phyloP scores from a whole-genome alignment of 2,329 filamentous ascomycete species.

The Byssochlamys sp. region DNA sequence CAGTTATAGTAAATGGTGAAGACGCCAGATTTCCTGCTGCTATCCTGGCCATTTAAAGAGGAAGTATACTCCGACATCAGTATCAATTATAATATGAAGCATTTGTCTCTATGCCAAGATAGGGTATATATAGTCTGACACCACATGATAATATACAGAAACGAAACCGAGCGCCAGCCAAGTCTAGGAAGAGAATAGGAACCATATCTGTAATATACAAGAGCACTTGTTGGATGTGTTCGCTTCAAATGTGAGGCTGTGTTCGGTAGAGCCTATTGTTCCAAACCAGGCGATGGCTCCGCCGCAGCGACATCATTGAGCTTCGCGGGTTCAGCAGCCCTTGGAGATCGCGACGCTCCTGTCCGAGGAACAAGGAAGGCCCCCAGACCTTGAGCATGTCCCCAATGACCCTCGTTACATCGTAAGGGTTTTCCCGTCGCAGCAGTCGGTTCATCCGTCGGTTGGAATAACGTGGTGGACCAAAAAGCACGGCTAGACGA shows the following conservation, averaged over 20 bases:
- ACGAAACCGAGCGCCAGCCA: neutral
- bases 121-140: neutral
- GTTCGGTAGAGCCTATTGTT: neutral
- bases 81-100: neutral
- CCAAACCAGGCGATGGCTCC: constrained; percentile 1
- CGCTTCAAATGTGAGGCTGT: neutral
- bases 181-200: neutral
- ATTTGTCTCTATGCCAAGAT: neutral
- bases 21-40: neutral
- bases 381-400: constrained; percentile 30
- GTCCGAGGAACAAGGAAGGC: constrained; percentile 18
- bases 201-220: neutral
- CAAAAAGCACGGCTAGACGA: constrained; percentile 30
- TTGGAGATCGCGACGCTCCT: constrained; percentile 12
- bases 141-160: neutral
- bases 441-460: constrained; percentile 26
- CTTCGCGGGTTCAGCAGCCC: constrained; percentile 16
- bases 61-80: neutral
- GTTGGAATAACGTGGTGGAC: constrained; percentile 18
- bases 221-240: neutral
- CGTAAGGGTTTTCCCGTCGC: constrained; percentile 27
- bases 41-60: neutral
- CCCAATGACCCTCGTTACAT: constrained; percentile 17
- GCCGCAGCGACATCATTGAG: constrained; percentile 6
- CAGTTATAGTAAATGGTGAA: neutral